Evolutionary conservation across 2,329 filamentous ascomycete genomes (phyloP).

Genomic region (Fusarium foetens): DNA sequence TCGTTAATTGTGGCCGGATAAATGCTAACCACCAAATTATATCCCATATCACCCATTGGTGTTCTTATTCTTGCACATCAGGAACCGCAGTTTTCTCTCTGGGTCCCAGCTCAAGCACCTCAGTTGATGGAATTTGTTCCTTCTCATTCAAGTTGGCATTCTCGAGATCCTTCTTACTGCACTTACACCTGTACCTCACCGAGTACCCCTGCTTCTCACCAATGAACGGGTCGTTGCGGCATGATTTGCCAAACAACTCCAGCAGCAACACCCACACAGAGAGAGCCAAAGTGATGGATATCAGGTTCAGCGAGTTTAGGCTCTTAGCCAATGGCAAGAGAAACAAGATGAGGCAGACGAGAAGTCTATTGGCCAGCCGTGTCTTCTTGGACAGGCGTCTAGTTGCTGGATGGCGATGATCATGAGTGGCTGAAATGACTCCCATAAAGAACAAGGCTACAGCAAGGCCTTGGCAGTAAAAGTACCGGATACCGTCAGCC

Average conservation of each 20-base stretch:
- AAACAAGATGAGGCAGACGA: conserved; percentile 62
- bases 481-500: conserved; percentile 65
- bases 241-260: conserved; percentile 62
- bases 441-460: conserved; percentile 64
- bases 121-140: conserved; percentile 38
- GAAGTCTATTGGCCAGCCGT: conserved; percentile 62
- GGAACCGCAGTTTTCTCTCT: conserved; percentile 42
- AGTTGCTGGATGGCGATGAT: conserved; percentile 62
- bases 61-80: conserved; percentile 34
- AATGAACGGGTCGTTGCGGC: conserved; percentile 56
- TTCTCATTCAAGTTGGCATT: conserved; percentile 44
- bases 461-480: conserved; percentile 71
- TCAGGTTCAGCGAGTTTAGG: conserved; percentile 58
- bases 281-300: conserved; percentile 58
- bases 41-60: background rate
- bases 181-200: conserved; percentile 55
- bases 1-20: background rate
- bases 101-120: conserved; percentile 37
- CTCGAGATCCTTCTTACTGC: conserved; percentile 53
- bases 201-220: conserved; percentile 49
- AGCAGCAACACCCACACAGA: conserved; percentile 58
- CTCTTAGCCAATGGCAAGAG: conserved; percentile 62
- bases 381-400: conserved; percentile 60
- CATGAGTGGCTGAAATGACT: conserved; percentile 64
- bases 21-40: background rate